Evolutionary conservation across 805 yeast species (phyloP).

Genomic region (Yamadazyma paraphyllophila): DNA sequence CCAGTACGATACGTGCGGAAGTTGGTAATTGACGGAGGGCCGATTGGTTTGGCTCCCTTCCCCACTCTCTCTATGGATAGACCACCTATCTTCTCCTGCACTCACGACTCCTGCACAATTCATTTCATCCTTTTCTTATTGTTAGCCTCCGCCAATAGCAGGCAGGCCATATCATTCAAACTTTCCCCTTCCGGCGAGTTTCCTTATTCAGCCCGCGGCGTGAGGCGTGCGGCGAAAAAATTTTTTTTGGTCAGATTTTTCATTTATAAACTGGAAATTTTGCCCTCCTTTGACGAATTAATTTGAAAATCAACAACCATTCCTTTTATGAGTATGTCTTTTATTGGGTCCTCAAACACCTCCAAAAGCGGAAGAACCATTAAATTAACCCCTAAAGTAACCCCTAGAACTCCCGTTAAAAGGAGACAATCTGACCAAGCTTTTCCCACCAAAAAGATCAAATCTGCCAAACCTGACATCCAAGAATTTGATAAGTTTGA

Average conservation of each 20-base stretch:
- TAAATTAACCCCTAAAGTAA: slow-evolving; percentile 4
- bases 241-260: slow-evolving; percentile 9
- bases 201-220: slow-evolving; percentile 8
- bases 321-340: slow-evolving; percentile 8
- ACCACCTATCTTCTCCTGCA: background rate
- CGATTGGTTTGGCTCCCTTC: background rate
- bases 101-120: slow-evolving; percentile 1
- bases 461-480: background rate
- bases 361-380: background rate
- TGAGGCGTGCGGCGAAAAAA: slow-evolving; percentile 17
- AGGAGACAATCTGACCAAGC: slow-evolving; percentile 2
- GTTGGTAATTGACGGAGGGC: too few relatives aligned
- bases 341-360: too few relatives aligned
- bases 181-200: background rate
- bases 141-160: slow-evolving; percentile 3
- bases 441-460: slow-evolving; percentile 8
- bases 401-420: background rate
- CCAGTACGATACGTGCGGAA: too few relatives aligned
- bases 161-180: background rate
- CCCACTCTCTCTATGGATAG: background rate
- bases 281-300: slow-evolving; percentile 6
- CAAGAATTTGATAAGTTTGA: slow-evolving; percentile 1
- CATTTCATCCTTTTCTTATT: background rate
- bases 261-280: slow-evolving; percentile 10
- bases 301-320: background rate